Conservation (phyloP, 495 filamentous ascomycete genomes). For the Saxispiralis lemnorum region DNA sequence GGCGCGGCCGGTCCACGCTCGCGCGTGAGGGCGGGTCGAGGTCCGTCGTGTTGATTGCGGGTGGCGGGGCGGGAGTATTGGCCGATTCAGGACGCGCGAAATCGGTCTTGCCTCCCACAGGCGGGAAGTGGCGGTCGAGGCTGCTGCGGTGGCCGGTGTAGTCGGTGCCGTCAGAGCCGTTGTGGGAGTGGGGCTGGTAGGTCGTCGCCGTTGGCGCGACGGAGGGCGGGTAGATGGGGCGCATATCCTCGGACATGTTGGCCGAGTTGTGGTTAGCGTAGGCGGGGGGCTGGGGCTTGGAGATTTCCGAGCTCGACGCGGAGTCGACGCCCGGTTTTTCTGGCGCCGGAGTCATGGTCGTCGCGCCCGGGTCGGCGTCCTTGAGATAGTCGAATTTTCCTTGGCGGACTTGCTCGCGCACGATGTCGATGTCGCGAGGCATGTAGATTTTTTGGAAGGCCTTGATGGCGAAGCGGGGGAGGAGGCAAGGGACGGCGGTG, state of each 20-base stretch:
- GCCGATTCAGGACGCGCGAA: neutral
- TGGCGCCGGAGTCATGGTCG: conserved; percentile 21
- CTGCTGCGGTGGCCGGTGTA: conserved; percentile 44
- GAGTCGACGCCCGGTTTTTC: conserved; percentile 28
- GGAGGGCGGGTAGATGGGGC: conserved; percentile 83
- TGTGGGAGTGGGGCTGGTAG: conserved; percentile 69
- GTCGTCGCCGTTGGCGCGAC: conserved; percentile 57
- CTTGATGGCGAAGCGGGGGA: conserved; percentile 76
- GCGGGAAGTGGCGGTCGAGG: conserved; percentile 14
- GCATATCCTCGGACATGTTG: conserved; percentile 59
- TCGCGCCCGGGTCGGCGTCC: conserved; percentile 25
- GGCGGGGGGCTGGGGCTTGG: conserved; percentile 28
- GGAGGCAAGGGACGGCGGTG: conserved; percentile 57
- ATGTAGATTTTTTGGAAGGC: conserved; percentile 79
- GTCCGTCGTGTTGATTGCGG: conserved; percentile 7
- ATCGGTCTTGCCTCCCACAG: neutral
- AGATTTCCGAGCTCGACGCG: conserved; percentile 42
- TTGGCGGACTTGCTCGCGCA: conserved; percentile 72
- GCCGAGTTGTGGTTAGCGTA: neutral
- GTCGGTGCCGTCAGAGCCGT: conserved; percentile 83
- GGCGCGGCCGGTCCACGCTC: conserved; percentile 35
- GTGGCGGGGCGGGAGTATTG: conserved; percentile 4
- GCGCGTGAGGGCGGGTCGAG: neutral
- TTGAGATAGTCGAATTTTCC: conserved; percentile 64
- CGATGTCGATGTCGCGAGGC: conserved; percentile 84